Conservation (phyloP, 441 rosid species). For the Brassica balearica region DNA sequence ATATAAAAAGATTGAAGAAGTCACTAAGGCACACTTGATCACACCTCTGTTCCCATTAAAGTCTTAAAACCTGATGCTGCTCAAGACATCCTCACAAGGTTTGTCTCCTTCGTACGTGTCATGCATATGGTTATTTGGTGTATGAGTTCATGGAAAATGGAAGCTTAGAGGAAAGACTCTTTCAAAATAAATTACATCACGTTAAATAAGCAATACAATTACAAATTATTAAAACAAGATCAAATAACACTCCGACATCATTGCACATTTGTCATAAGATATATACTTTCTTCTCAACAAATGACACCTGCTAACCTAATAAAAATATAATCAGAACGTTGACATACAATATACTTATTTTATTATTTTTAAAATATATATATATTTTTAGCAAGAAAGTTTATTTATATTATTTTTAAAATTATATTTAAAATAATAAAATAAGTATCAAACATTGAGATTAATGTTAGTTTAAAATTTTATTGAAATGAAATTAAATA, state of each 20-base stretch:
- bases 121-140: not conserved
- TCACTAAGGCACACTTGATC: too few species aligned
- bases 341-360: not conserved
- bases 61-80: not conserved
- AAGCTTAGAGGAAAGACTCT: not conserved
- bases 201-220: not conserved
- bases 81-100: not conserved
- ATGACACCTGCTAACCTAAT: not conserved
- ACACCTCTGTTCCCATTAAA: not conserved
- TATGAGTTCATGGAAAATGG: not conserved
- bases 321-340: not conserved
- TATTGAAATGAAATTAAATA: too few species aligned
- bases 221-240: not conserved
- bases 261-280: not conserved
- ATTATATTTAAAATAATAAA: too few species aligned
- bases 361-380: too few species aligned
- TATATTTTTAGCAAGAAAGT: too few species aligned
- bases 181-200: not conserved
- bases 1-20: too few species aligned
- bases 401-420: too few species aligned
- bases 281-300: not conserved
- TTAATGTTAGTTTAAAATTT: too few species aligned
- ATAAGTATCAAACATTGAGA: too few species aligned
- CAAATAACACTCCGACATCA: not conserved
- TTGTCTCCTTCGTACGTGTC: not conserved